Base-by-base conservation (phyloP, 805 yeast species). In the Vanderwaltozyma tropicalis region DNA sequence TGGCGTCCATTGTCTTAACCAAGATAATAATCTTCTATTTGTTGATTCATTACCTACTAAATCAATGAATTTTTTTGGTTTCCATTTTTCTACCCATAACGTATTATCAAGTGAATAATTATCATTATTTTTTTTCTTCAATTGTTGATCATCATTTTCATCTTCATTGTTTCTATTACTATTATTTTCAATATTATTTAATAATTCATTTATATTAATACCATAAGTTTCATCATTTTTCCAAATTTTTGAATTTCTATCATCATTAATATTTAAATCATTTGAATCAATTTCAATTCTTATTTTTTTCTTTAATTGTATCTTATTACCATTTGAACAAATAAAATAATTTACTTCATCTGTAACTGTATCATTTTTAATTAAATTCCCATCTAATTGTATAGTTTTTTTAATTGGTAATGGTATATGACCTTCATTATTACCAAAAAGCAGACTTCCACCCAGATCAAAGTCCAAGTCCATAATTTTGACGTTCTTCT, bases 1-100 rank as follows among this genome's bases (percentile, higher is more conserved):
- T 15, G 70, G 66, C 4, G 77, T 69, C 92, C 92, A 81, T 37
- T 72, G 73, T 41, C 72, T 67, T 10, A 81, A 44, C 89, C 89
- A 82, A 26, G 67, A 62, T 26, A 81, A 51, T 21, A 80, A 67
- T 14, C 59, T 55, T 37, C 88, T 62, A 47, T 80, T 81, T 0
- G 76, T 66, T 30, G 68, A 60, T 46, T 81, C 89, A 43, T 80
- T 78, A 0, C 89, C 89, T 0, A 78, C 68, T 27, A 81, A 62
- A 44, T 81, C 86, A 24, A 79, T 48, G 59, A 78, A 80, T n/a
- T 56, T 61, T 28, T 55, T 58, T 0, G 89, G 86, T 42, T 84
- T 63, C 68, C 79, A 81, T 53, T 78, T 78, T 48, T 81, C 89
- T 3, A 78, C 74, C 76, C 71, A 67, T 13, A 68, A 42, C 13